phyloP scores from a whole-genome alignment of 2,329 filamentous ascomycete genomes.

The Ophiostoma ulmi region DNA sequence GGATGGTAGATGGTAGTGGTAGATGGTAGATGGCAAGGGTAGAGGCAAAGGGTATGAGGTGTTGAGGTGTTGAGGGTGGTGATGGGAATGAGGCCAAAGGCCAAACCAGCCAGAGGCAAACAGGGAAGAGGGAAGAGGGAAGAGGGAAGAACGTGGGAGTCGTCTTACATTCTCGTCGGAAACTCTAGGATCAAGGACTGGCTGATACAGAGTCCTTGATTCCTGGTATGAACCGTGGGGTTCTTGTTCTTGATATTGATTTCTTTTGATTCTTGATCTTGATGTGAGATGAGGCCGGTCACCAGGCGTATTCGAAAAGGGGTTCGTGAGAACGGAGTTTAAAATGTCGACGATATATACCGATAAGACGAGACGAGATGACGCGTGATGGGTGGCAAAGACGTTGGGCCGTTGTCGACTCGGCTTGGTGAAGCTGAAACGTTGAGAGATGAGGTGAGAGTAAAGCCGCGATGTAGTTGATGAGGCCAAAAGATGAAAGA shows the following conservation, averaged over 20 bases:
- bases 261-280: not conserved
- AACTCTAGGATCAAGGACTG: conserved; percentile 8
- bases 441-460: no score
- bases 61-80: no score
- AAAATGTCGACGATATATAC: no score
- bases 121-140: not conserved
- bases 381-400: no score
- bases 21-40: no score
- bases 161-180: conserved; percentile 2
- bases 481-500: no score
- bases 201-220: not conserved
- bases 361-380: no score
- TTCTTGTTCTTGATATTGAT: not conserved
- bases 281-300: not conserved
- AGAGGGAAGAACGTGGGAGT: not conserved
- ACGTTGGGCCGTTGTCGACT: no score
- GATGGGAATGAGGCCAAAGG: not conserved
- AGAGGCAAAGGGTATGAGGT: not conserved
- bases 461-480: no score
- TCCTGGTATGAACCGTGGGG: not conserved
- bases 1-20: not conserved
- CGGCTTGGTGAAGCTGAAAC: no score
- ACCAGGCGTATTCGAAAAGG: no score
- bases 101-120: not conserved
- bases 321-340: no score